These are phyloP conservation scores for Aphanomyces euteiches DNA, from an alignment of 352 stramenopile genomes.

Conservation along the genomic window DNA sequence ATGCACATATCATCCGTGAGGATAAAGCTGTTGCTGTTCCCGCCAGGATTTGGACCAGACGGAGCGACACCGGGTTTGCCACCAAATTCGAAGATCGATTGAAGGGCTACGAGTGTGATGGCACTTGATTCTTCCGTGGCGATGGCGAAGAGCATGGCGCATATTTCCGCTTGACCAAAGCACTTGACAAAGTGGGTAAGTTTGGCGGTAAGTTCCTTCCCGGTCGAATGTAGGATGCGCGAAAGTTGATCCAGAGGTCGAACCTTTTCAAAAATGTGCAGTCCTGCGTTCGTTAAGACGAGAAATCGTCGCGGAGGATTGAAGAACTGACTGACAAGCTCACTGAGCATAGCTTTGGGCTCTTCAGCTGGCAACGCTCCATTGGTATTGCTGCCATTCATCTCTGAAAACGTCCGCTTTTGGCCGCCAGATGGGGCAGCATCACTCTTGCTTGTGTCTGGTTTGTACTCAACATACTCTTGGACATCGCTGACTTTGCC, in stretches of 20 bases:
- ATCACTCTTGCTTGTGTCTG: slow-evolving; percentile 29
- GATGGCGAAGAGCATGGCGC: slow-evolving; percentile 85
- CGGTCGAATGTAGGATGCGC: slow-evolving; percentile 58
- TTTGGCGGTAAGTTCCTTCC: slow-evolving; percentile 59
- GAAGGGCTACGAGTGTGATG: slow-evolving; percentile 75
- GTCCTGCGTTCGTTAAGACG: slow-evolving; percentile 75
- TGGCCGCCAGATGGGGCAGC: slow-evolving; percentile 32
- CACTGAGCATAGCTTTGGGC: slow-evolving; percentile 48
- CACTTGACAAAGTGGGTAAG: slow-evolving; percentile 73
- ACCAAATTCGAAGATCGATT: slow-evolving; percentile 81
- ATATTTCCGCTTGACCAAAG: slow-evolving; percentile 81
- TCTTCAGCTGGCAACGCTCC: slow-evolving; percentile 27
- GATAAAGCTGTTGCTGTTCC: slow-evolving; percentile 49
- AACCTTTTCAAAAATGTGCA: slow-evolving; percentile 89
- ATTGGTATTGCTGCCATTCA: not conserved
- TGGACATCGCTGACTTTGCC: slow-evolving; percentile 82
- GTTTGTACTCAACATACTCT: slow-evolving; percentile 44
- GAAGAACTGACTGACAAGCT: slow-evolving; percentile 84
- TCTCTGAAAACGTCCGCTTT: slow-evolving; percentile 74
- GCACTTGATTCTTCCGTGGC: slow-evolving; percentile 45
- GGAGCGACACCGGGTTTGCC: slow-evolving; percentile 20
- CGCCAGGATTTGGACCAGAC: not conserved
- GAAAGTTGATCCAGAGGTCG: slow-evolving; percentile 85
- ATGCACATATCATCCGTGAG: slow-evolving; percentile 83
- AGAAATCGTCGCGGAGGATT: slow-evolving; percentile 78